These are phyloP conservation scores for Annona squamosa DNA, from an alignment of 164 flowering plant species.

Conservation along the genomic window DNA sequence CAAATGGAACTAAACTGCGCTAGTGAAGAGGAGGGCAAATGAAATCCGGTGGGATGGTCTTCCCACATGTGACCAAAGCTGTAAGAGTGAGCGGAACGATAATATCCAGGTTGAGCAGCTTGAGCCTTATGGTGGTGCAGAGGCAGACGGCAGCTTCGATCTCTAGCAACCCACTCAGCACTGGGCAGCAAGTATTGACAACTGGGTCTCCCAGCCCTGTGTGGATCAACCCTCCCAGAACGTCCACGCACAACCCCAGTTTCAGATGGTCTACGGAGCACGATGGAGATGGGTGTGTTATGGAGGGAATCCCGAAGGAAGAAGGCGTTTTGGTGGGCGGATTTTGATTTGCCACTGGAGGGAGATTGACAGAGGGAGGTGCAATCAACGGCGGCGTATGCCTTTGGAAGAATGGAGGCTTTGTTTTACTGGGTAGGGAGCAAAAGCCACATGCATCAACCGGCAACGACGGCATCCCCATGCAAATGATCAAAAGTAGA, in stretches of 20 bases:
- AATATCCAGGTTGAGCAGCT: constrained; percentile 74
- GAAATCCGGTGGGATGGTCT: constrained; percentile 71
- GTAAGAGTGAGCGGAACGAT: constrained; percentile 75
- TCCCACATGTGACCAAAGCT: constrained; percentile 61
- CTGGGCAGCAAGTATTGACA: constrained; percentile 73
- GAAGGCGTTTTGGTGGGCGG: constrained; percentile 10
- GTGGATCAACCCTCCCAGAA: constrained; percentile 80
- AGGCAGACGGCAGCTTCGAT: constrained; percentile 90
- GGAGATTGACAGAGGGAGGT: constrained; percentile 33
- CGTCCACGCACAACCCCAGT: constrained; percentile 74
- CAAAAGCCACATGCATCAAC: constrained; percentile 41
- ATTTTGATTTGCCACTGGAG: constrained; percentile 1
- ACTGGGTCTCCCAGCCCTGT: constrained; percentile 73
- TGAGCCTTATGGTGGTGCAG: constrained; percentile 70
- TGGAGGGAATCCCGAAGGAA: constrained; percentile 21
- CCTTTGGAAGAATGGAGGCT: constrained; percentile 10
- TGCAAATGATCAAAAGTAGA: constrained; percentile 30
- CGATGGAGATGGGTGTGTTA: constrained; percentile 25
- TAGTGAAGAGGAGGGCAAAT: constrained; percentile 20
- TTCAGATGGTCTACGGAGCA: constrained; percentile 78
- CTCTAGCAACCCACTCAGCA: constrained; percentile 69
- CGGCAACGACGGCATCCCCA: constrained; percentile 33
- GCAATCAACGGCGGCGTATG: constrained; percentile 6
- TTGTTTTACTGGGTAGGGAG: constrained; percentile 13
- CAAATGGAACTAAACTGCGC: neutral